phyloP scores from a whole-genome alignment of 2,329 filamentous ascomycete species.

The Diaporthe aspalathi region DNA sequence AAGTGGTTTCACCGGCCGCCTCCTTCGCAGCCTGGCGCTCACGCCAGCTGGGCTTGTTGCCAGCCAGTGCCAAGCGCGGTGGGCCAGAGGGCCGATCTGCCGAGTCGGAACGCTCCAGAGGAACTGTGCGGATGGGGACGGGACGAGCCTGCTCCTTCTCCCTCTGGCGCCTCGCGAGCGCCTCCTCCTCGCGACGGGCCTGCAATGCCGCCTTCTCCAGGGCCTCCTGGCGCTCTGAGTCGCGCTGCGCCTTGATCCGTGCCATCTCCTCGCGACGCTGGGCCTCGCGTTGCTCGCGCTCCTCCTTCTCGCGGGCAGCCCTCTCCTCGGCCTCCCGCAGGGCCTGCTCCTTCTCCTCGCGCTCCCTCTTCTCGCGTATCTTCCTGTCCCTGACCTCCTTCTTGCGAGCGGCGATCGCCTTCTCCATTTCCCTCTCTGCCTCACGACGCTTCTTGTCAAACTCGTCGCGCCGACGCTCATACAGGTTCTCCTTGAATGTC shows the following conservation, averaged over 20 bases:
- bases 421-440: conserved; percentile 92
- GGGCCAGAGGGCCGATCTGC: conserved; percentile 60
- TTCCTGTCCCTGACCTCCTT: conserved; percentile 89
- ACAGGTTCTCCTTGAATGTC: conserved; percentile 82
- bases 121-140: conserved; percentile 48
- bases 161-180: conserved; percentile 77
- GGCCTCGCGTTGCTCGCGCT: conserved; percentile 82
- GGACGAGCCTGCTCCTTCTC: conserved; percentile 66
- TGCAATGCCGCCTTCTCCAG: conserved; percentile 76
- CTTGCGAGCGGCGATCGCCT: conserved; percentile 87
- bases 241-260: conserved; percentile 73
- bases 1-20: conserved; percentile 45
- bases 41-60: conserved; percentile 68
- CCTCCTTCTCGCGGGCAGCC: conserved; percentile 83
- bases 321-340: conserved; percentile 89
- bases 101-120: conserved; percentile 57
- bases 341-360: conserved; percentile 83
- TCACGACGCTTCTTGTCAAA: conserved; percentile 94
- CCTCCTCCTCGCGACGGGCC: conserved; percentile 87
- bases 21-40: conserved; percentile 66
- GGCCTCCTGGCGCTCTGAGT: conserved; percentile 75
- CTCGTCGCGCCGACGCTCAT: conserved; percentile 89
- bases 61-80: conserved; percentile 66
- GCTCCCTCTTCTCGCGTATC: conserved; percentile 84
- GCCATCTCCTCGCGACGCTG: conserved; percentile 79